These are phyloP conservation scores for Populus trichocarpa DNA, from an alignment of 441 rosid species.

Conservation along the genomic window DNA sequence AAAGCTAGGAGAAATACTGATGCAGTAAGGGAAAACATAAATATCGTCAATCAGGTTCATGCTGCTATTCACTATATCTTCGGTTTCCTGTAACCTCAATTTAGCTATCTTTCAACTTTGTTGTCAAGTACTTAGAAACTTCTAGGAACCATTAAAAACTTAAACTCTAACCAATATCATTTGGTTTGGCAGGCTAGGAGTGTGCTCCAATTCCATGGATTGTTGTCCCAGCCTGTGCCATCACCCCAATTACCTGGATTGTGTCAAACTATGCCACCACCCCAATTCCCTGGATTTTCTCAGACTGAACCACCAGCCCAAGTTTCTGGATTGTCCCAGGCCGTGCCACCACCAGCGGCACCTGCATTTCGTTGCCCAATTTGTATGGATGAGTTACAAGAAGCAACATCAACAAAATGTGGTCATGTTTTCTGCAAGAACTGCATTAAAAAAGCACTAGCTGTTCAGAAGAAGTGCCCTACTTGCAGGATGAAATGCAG, in stretches of 20 bases:
- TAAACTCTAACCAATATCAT: not conserved
- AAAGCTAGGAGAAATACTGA: not conserved
- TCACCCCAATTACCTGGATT: not conserved
- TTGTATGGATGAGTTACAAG: constrained; percentile 55
- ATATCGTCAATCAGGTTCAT: not conserved
- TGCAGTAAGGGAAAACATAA: not conserved
- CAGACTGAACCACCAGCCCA: not conserved
- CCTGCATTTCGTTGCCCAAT: constrained; percentile 56
- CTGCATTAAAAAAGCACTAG: constrained; percentile 56
- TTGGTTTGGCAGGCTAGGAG: not conserved
- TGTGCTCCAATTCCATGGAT: not conserved
- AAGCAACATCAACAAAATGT: constrained; percentile 72
- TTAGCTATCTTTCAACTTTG: not conserved
- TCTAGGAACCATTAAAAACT: not conserved
- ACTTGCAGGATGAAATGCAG: constrained; percentile 58
- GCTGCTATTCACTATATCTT: not conserved
- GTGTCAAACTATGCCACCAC: not conserved
- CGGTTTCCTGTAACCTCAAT: not conserved
- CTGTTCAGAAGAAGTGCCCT: constrained; percentile 57
- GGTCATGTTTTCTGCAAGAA: constrained; percentile 78
- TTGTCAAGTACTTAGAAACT: not conserved
- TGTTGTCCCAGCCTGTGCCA: not conserved
- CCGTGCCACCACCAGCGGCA: not conserved
- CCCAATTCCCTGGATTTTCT: not conserved
- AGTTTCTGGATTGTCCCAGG: not conserved